phyloP scores from a whole-genome alignment of 2,329 filamentous ascomycete genomes.

The Aspergillus tubingensis region DNA sequence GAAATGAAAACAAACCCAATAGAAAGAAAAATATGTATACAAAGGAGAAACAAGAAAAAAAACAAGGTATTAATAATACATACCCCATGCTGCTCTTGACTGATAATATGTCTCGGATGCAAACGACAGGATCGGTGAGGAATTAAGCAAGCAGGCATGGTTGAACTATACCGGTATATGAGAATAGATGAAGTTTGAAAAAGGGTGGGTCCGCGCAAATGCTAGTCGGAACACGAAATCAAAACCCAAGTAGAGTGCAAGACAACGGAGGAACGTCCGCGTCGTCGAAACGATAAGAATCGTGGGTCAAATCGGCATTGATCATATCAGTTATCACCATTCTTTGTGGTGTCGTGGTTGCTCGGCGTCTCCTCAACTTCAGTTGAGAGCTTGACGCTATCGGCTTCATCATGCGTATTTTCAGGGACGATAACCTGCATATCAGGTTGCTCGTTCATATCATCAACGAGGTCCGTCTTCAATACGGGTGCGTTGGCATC shows the following conservation, averaged over 20 bases:
- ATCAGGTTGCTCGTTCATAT: constrained; percentile 10
- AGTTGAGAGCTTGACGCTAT: neutral
- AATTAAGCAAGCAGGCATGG: constrained; percentile 13
- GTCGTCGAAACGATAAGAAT: neutral
- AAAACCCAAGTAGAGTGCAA: neutral
- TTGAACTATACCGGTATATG: constrained; percentile 3
- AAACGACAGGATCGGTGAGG: constrained; percentile 8
- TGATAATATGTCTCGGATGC: neutral
- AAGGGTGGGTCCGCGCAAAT: neutral
- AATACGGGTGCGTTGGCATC: constrained; percentile 5
- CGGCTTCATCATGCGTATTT: constrained; percentile 1
- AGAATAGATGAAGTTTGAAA: neutral
- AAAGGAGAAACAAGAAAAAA: neutral
- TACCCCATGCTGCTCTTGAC: constrained; percentile 6
- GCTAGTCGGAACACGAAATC: neutral
- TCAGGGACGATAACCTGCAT: neutral
- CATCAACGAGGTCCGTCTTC: neutral
- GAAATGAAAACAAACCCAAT: neutral
- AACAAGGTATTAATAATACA: constrained; percentile 23
- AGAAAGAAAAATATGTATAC: constrained; percentile 22
- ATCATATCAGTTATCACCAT: neutral
- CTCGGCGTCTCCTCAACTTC: constrained; percentile 7
- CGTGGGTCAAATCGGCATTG: constrained; percentile 3
- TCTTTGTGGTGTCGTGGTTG: constrained; percentile 5
- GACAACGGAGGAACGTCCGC: neutral